Evolutionary conservation across 2,329 filamentous ascomycete species (phyloP).

Genomic region (Cladosporium velox): DNA sequence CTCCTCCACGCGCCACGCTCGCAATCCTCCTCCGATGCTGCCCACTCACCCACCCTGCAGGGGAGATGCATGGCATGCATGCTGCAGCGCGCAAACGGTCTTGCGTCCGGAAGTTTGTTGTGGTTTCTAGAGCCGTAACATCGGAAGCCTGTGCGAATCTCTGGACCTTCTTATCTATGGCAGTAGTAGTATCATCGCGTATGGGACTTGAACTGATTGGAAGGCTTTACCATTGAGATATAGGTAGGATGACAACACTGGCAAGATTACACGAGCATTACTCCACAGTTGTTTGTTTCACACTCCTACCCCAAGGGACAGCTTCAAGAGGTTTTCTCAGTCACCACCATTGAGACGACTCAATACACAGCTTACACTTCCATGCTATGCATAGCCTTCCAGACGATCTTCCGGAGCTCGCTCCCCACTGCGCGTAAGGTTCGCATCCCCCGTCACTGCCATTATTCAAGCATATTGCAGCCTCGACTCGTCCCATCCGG

Average conservation of each 20-base stretch:
- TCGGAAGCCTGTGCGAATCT: background rate
- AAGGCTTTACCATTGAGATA: background rate
- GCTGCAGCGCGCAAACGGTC: background rate
- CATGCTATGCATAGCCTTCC: background rate
- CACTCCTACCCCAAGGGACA: background rate
- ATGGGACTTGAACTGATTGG: background rate
- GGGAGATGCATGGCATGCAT: conserved; percentile 9
- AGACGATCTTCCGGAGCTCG: background rate
- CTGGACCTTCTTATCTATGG: background rate
- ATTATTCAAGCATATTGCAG: conserved; percentile 17
- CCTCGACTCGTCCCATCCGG: conserved; percentile 46
- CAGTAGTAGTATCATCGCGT: background rate
- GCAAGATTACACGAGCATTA: background rate
- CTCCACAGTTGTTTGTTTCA: background rate
- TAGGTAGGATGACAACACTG: background rate
- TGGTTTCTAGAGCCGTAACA: background rate
- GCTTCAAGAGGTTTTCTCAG: background rate
- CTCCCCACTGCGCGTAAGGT: background rate
- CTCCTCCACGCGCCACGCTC: background rate
- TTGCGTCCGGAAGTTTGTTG: background rate
- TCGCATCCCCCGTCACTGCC: background rate
- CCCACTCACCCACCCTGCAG: conserved; percentile 5
- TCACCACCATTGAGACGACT: background rate
- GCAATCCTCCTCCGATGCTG: background rate
- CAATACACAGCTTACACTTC: background rate